Evolutionary conservation across 2,329 filamentous ascomycete genomes (phyloP).

Genomic region (Bipolaris bicolor): DNA sequence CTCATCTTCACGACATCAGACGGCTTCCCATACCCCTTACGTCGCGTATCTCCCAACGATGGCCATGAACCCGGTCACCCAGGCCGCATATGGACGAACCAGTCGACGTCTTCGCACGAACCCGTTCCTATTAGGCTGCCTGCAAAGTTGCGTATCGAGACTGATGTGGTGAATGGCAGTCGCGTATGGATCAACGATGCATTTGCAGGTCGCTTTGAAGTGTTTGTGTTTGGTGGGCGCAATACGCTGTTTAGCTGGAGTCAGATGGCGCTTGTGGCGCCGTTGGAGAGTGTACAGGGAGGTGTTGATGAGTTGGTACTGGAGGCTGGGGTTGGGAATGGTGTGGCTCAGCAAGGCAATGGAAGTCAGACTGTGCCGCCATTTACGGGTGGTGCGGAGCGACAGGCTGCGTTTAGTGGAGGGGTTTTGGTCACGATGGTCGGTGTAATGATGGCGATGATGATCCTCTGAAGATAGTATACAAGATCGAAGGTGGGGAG

Average conservation of each 20-base stretch:
- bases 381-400: neutral
- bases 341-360: neutral
- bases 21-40: constrained; percentile 56
- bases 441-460: neutral
- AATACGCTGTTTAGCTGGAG: constrained; percentile 62
- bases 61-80: constrained; percentile 57
- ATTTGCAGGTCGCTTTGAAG: constrained; percentile 60
- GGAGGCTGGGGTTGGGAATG: constrained; percentile 4
- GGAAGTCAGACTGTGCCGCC: neutral
- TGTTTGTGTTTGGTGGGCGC: constrained; percentile 60
- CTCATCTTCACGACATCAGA: constrained; percentile 53
- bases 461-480: neutral
- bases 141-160: constrained; percentile 51
- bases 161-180: constrained; percentile 55
- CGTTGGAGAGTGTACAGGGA: constrained; percentile 48
- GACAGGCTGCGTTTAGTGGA: neutral
- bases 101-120: constrained; percentile 54
- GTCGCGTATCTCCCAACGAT: constrained; percentile 51
- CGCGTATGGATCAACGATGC: constrained; percentile 56
- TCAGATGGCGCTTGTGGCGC: constrained; percentile 64
- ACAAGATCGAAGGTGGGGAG: too few relatives aligned
- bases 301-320: constrained; percentile 29
- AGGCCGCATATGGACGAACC: constrained; percentile 61
- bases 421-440: neutral
- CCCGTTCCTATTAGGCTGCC: constrained; percentile 46